A percentile compares a stretch with the other conserved stretches of the same genome.
These are phyloP conservation scores for Isoetes engelmannii DNA, from an alignment of 83 land plant genomes.

Conservation along the genomic window DNA sequence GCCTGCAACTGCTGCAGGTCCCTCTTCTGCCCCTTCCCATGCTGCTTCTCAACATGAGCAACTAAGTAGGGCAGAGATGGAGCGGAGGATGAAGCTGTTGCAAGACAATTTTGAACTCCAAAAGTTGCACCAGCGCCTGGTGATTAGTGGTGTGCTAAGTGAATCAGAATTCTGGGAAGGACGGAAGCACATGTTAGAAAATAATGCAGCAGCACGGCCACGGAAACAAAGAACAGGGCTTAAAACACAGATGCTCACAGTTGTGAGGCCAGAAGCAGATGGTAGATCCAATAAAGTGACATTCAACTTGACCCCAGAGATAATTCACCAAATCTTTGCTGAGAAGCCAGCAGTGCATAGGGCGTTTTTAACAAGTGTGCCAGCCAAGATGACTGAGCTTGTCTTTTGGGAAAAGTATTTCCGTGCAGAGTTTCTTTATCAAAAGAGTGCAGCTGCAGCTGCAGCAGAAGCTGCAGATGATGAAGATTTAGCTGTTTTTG, in stretches of 20 bases:
- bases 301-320: slow-evolving; percentile 86
- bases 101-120: slow-evolving; percentile 57
- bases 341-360: slow-evolving; percentile 97
- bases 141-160: slow-evolving; percentile 51
- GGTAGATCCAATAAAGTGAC: slow-evolving; percentile 96
- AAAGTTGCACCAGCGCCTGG: slow-evolving; percentile 80
- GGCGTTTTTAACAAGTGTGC: slow-evolving; percentile 77
- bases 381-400: slow-evolving; percentile 78
- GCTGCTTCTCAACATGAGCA: slow-evolving; percentile 15
- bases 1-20: neutral
- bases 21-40: neutral
- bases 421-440: slow-evolving; percentile 75
- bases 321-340: slow-evolving; percentile 96
- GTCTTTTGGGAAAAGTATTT: slow-evolving; percentile 95
- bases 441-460: slow-evolving; percentile 67
- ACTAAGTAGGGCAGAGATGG: slow-evolving; percentile 18
- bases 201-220: slow-evolving; percentile 25
- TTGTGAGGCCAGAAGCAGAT: slow-evolving; percentile 66
- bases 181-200: slow-evolving; percentile 64
- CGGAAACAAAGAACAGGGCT: slow-evolving; percentile 81
- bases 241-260: slow-evolving; percentile 82
- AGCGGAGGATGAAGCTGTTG: slow-evolving; percentile 30
- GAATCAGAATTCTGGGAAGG: slow-evolving; percentile 93
- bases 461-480: slow-evolving; percentile 97
- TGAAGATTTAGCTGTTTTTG: slow-evolving; percentile 87